Conservation (phyloP, 1,284 basidiomycete genomes). For the Sporisorium exsertum region DNA sequence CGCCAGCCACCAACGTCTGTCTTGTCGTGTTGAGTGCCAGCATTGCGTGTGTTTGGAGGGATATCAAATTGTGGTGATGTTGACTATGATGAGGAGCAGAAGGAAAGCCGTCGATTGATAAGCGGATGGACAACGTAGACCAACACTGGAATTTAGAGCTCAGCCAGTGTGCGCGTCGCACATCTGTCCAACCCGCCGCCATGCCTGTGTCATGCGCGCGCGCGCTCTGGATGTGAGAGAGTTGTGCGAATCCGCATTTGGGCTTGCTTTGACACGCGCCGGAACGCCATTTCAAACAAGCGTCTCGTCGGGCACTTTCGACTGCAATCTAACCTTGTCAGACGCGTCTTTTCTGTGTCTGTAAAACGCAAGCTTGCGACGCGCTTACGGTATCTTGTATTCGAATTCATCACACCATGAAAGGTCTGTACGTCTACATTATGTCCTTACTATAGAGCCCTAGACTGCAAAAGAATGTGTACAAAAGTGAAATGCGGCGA, state of each 20-base stretch:
- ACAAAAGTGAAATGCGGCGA: neutral
- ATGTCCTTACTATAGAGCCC: neutral
- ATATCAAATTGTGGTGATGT: neutral
- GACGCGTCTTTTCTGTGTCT: neutral
- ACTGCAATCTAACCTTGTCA: neutral
- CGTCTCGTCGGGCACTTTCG: neutral
- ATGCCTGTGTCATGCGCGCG: neutral
- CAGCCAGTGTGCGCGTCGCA: constrained; percentile 7
- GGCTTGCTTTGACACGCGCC: constrained; percentile 1
- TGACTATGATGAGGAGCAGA: neutral
- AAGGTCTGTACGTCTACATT: neutral
- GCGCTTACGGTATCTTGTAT: no score
- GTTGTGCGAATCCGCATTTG: constrained; percentile 5
- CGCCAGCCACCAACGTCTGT: constrained; percentile 24
- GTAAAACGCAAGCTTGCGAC: neutral
- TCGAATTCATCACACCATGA: neutral
- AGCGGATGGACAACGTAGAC: constrained; percentile 1
- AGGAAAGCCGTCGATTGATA: neutral
- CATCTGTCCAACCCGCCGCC: neutral
- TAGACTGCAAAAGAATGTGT: neutral
- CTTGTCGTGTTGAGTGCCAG: constrained; percentile 23
- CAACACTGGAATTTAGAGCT: constrained; percentile 24
- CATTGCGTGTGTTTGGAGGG: constrained; percentile 17
- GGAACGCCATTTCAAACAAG: neutral
- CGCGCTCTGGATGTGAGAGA: neutral